Percentiles rank a stretch among this genome's conserved stretches.
These are phyloP conservation scores for Micractinium sp. DNA, from an alignment of 139 green algal genomes.

Conservation along the genomic window DNA sequence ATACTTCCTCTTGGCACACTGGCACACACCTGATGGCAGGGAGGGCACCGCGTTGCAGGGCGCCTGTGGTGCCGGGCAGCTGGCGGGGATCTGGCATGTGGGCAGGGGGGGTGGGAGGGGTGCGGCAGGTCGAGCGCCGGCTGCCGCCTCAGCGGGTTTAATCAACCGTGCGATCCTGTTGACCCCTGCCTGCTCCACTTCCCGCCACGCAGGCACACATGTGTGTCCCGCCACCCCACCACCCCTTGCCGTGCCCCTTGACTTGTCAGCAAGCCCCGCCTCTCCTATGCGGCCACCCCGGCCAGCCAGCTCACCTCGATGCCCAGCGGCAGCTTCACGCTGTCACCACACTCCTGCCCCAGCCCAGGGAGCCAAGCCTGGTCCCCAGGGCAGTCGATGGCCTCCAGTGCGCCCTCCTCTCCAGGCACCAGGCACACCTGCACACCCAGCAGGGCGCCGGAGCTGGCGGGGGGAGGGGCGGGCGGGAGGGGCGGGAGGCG, in stretches of 20 bases:
- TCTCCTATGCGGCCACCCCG: no score
- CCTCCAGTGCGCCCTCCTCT: no score
- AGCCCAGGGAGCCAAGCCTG: background rate
- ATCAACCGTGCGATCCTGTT: no score
- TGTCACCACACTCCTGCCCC: background rate
- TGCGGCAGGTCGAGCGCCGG: background rate
- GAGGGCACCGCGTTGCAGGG: constrained; percentile 22
- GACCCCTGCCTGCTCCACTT: no score
- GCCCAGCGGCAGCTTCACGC: background rate
- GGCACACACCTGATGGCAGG: background rate
- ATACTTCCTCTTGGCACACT: background rate
- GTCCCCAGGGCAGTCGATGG: background rate
- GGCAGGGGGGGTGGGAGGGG: background rate
- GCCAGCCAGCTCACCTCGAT: constrained; percentile 9
- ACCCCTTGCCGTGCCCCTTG: background rate
- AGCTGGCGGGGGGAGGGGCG: background rate
- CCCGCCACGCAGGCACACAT: no score
- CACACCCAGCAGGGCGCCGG: background rate
- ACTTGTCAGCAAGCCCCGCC: no score
- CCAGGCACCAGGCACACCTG: background rate
- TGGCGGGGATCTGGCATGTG: background rate
- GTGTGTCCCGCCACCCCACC: background rate
- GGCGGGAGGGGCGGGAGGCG: background rate
- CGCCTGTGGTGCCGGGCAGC: background rate
- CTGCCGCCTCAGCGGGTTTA: no score